These are phyloP conservation scores for Sporothrix curviconia DNA, from an alignment of 2,329 filamentous ascomycete species.

Conservation along the genomic window DNA sequence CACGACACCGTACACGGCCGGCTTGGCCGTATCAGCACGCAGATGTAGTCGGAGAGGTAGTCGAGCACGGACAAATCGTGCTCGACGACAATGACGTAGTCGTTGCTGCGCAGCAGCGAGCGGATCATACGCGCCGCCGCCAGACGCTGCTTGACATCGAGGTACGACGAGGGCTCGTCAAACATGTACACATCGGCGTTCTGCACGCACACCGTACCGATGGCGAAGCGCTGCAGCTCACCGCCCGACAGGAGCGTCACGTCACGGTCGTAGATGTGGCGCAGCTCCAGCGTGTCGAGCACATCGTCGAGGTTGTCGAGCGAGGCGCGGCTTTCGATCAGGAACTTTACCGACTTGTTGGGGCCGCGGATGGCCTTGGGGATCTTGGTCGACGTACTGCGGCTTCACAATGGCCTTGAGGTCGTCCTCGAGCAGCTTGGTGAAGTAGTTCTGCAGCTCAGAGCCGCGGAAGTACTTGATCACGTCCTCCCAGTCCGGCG, in stretches of 20 bases:
- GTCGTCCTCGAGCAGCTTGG: constrained; percentile 93
- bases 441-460: constrained; percentile 98
- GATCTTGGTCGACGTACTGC: constrained; percentile 98
- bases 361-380: constrained; percentile 81
- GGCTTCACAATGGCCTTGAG: constrained; percentile 98
- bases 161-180: constrained; percentile 96
- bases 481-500: constrained; percentile 98
- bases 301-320: constrained; percentile 78
- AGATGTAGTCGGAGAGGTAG: constrained; percentile 98
- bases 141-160: constrained; percentile 98
- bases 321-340: constrained; percentile 70
- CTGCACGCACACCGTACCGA: constrained; percentile 91
- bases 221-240: constrained; percentile 96
- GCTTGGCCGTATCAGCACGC: constrained; percentile 92
- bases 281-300: constrained; percentile 59
- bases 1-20: constrained; percentile 95
- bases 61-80: constrained; percentile 98
- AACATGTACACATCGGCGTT: constrained; percentile 99
- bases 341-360: constrained; percentile 69
- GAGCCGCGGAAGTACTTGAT: constrained; percentile 97
- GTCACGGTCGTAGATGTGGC: constrained; percentile 80
- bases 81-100: constrained; percentile 98
- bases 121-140: constrained; percentile 88
- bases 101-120: constrained; percentile 76
- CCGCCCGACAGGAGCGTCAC: constrained; percentile 88